Evolutionary conservation across 768 basidiomycete genomes (phyloP).

Genomic region (Pholiota molesta): DNA sequence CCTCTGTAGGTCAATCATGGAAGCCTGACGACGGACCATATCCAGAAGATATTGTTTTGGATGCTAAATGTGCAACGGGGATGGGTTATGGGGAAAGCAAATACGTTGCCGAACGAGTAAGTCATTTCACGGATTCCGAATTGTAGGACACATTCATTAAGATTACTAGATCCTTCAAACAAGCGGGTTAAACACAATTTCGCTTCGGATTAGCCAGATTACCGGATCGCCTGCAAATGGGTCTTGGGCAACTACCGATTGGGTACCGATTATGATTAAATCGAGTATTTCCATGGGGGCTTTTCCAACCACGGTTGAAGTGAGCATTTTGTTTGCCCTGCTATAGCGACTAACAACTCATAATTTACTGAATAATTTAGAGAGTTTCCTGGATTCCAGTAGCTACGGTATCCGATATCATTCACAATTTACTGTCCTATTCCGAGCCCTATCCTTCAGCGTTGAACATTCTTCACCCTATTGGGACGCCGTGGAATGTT

Average conservation of each 20-base stretch:
- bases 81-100: slow-evolving; percentile 35
- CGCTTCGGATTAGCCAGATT: slow-evolving; percentile 39
- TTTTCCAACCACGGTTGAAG: slow-evolving; percentile 29
- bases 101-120: slow-evolving; percentile 35
- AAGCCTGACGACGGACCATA: slow-evolving; percentile 24
- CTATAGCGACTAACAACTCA: too few relatives aligned
- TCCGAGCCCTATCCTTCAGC: too few relatives aligned
- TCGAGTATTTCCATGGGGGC: slow-evolving; percentile 32
- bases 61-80: slow-evolving; percentile 29
- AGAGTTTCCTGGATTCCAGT: too few relatives aligned
- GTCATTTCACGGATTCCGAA: slow-evolving; percentile 7
- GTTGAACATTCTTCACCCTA: too few relatives aligned
- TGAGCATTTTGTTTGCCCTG: slow-evolving; percentile 14
- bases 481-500: too few relatives aligned
- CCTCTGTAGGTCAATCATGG: slow-evolving; percentile 32
- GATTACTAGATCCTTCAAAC: slow-evolving; percentile 27
- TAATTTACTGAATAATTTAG: too few relatives aligned
- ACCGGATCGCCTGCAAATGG: slow-evolving; percentile 34
- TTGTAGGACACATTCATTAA: not conserved
- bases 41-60: slow-evolving; percentile 33
- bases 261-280: slow-evolving; percentile 41
- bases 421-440: too few relatives aligned
- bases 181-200: slow-evolving; percentile 32
- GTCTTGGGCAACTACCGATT: slow-evolving; percentile 40
- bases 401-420: too few relatives aligned